These are phyloP conservation scores for Russula sp. DNA, from an alignment of 768 basidiomycete genomes.

Conservation along the genomic window DNA sequence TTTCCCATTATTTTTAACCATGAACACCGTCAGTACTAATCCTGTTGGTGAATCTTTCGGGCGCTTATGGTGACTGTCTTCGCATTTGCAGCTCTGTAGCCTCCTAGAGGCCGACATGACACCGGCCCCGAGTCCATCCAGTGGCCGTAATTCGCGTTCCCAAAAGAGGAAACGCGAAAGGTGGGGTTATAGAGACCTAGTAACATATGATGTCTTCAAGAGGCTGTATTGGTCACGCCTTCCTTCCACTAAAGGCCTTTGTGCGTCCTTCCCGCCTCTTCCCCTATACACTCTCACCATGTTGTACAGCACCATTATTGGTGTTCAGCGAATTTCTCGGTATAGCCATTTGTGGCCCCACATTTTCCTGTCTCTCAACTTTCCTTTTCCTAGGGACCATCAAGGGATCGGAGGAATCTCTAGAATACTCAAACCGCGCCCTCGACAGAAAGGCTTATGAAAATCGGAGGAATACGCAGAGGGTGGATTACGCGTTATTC, in stretches of 20 bases:
- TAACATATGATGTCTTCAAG: constrained; percentile 44
- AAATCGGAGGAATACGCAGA: background rate
- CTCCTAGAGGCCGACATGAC: constrained; percentile 43
- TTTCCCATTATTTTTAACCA: constrained; percentile 66
- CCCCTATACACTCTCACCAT: background rate
- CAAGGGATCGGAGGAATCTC: constrained; percentile 53
- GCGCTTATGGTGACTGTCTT: background rate
- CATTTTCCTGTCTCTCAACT: background rate
- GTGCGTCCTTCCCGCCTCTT: constrained; percentile 28
- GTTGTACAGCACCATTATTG: constrained; percentile 57
- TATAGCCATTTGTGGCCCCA: constrained; percentile 22
- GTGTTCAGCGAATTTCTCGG: constrained; percentile 64
- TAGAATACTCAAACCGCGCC: constrained; percentile 20
- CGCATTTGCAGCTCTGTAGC: constrained; percentile 38
- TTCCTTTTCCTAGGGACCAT: constrained; percentile 42
- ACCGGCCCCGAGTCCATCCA: background rate
- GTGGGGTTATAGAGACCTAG: constrained; percentile 8
- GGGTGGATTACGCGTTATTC: constrained; percentile 34
- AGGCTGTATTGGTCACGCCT: constrained; percentile 54
- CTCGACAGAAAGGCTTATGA: constrained; percentile 8
- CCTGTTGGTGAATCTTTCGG: background rate
- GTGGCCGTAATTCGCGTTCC: no score
- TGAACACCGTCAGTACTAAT: constrained; percentile 41
- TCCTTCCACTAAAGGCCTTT: constrained; percentile 44
- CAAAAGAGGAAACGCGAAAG: no score